Evolutionary conservation across 1,139 yeast species (phyloP), one percentile per base, ranked within the genome.

Genomic region (Saccharomyces hybrid): DNA sequence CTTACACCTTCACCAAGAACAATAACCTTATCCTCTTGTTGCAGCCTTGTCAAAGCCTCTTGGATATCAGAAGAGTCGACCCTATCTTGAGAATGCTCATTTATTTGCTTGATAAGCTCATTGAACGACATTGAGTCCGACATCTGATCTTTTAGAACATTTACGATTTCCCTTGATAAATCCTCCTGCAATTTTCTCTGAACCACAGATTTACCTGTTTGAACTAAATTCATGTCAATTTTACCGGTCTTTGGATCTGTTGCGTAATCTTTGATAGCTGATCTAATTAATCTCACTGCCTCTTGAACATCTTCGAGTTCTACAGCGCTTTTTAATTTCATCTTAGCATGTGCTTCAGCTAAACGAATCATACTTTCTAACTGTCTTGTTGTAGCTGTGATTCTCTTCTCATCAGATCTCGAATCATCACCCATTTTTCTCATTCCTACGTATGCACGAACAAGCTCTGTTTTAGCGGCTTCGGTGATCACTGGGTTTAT

Each of bases 381-480:
- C 70, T 95, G 99, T 73, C 99, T 82, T 1, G 99, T 93, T 1
- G 99, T 93, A 4, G 99, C 99, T 1, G 99, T 93, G 62, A 93
- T 88, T 64, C 99, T 79, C 73, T 86, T 87, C 62, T 93, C 98
- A 5, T 90, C 78, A 1, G 91, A 77, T 59, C 96, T 78, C 11
- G 87, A 81, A 68, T 91, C 98, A 67, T 93, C 98, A 52, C 99
- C 99, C 61, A 90, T 74, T 68, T 86, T 87, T 65, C 99, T 80
- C 96, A 93, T 91, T 42, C 83, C 95, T 48, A 93, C 98, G 68
- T 95, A 93, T 0, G 89, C 83, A 62, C 83, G 79, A n/a, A 93
- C 97, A 54, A 93, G 78, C 70, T 88, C 96, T 54, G 80, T 82
- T 67, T 90, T 89, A 49, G 96, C 96, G 49, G 77, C 90, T 50